phyloP scores from a whole-genome alignment of 2,329 filamentous ascomycete genomes.

The Alternaria ventricosa region DNA sequence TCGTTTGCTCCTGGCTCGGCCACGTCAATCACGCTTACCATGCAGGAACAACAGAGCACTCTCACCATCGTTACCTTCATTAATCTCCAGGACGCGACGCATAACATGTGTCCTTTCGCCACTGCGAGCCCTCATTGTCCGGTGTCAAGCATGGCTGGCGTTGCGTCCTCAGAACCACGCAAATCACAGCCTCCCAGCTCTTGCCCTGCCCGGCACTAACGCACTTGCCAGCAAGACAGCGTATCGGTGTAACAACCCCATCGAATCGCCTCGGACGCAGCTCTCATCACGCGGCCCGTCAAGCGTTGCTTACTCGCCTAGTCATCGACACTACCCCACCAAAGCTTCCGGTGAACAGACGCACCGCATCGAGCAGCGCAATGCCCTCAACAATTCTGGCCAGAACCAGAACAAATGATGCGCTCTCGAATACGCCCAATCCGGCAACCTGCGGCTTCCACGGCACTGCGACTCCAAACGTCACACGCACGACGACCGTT shows the following conservation, averaged over 20 bases:
- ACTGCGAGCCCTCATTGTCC: slow-evolving; percentile 21
- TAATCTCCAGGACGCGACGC: slow-evolving; percentile 33
- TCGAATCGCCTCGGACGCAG: slow-evolving; percentile 27
- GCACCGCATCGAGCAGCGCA: slow-evolving; percentile 22
- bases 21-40: slow-evolving; percentile 44
- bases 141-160: slow-evolving; percentile 29
- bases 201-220: slow-evolving; percentile 19
- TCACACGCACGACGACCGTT: slow-evolving; percentile 12
- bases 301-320: slow-evolving; percentile 28
- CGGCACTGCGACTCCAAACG: slow-evolving; percentile 2
- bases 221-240: slow-evolving; percentile 41
- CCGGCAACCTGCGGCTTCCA: slow-evolving; percentile 5
- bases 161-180: slow-evolving; percentile 13
- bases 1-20: slow-evolving; percentile 29
- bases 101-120: slow-evolving; percentile 37
- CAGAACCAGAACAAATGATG: slow-evolving; percentile 4
- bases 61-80: slow-evolving; percentile 33
- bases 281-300: slow-evolving; percentile 31
- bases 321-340: slow-evolving; percentile 19
- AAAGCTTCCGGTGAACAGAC: slow-evolving; percentile 36
- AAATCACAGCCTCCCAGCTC: slow-evolving; percentile 35
- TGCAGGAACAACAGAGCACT: slow-evolving; percentile 47
- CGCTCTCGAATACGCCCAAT: slow-evolving; percentile 5
- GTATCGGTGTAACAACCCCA: slow-evolving; percentile 42
- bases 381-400: slow-evolving; percentile 10